Evolutionary conservation across 2,329 filamentous ascomycete genomes (phyloP), one percentile per base, ranked within the genome.

Genomic region (Cryphonectria carpinicola): DNA sequence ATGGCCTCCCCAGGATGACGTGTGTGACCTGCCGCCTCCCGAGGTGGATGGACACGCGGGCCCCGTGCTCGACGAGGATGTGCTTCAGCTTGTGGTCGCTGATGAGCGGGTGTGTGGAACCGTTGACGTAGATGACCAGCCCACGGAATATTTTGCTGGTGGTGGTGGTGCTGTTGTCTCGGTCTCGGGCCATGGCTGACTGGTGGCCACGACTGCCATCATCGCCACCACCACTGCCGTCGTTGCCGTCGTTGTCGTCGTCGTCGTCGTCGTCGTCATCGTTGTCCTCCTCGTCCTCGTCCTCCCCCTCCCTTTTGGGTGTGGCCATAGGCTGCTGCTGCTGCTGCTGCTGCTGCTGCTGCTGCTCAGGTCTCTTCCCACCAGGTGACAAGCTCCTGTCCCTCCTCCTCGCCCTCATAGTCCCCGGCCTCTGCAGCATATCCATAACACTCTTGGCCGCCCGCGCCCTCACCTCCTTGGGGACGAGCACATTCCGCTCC

Each of bases 1-100:
- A 85, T 25, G 89, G 87, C 67, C 83, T 86, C 10, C 93, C 93
- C 7, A 97, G 81, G 70, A 98, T 92, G 72, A 98, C 92, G 80
- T 98, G 95, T 46, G 94, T 97, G 74, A 97, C 93, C 66, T 86
- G 87, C 52, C 89, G 87, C 61, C 93, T 88, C 13, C 89, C 91
- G 13, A 97, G 87, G 71, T 89, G 86, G 49, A 94, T 86, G 4
- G 93, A 91, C 75, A 93, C 84, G 58, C 82, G 84, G 0, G 89
- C 95, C 28, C 95, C 95, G 77, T 97, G 89, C 70, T 89, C 85
- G 6, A 87, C 88, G 52, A 98, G 86, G 22, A 97, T 80, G 69
- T 90, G 90, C 83, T 96, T 97, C 70, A 98, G 87, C 78, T 89
- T 92, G 82, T 97, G 93, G 80, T 98, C 95, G 19, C 93, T 97